These are phyloP conservation scores for Aspergillus asperescens DNA, from an alignment of 495 filamentous ascomycete species.

Conservation along the genomic window DNA sequence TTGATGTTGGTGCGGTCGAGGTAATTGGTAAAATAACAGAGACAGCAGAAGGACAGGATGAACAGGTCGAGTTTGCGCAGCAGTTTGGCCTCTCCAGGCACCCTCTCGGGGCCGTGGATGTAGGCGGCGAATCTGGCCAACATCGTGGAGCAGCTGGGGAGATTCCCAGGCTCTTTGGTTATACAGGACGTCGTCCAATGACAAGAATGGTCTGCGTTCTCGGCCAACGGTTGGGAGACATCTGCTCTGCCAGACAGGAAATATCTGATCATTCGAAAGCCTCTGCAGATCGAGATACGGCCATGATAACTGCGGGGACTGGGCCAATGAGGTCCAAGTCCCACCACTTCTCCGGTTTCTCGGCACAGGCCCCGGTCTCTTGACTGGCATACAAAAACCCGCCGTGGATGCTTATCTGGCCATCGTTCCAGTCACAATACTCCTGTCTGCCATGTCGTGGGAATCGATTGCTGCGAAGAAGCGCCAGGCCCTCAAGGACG, in stretches of 20 bases:
- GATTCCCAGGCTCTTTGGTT: too few species aligned
- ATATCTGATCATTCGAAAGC: too few species aligned
- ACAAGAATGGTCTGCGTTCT: too few species aligned
- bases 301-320: constrained; percentile 7
- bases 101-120: constrained; percentile 1
- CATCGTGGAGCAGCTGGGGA: neutral
- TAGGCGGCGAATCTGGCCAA: constrained; percentile 4
- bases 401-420: neutral
- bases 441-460: constrained; percentile 27
- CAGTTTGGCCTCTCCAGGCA: constrained; percentile 18
- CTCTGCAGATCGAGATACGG: too few species aligned
- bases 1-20: constrained; percentile 56
- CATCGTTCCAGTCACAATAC: too few species aligned
- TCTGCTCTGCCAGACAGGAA: too few species aligned
- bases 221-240: too few species aligned
- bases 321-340: too few species aligned
- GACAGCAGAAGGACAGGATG: constrained; percentile 60
- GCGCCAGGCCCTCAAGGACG: constrained; percentile 11
- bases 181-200: too few species aligned
- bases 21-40: constrained; percentile 50
- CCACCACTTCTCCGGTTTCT: too few species aligned
- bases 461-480: constrained; percentile 19
- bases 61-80: constrained; percentile 49
- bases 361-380: too few species aligned
- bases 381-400: neutral